Base-by-base conservation (phyloP, 2,329 filamentous ascomycete species). In the Westerdykella sp. region DNA sequence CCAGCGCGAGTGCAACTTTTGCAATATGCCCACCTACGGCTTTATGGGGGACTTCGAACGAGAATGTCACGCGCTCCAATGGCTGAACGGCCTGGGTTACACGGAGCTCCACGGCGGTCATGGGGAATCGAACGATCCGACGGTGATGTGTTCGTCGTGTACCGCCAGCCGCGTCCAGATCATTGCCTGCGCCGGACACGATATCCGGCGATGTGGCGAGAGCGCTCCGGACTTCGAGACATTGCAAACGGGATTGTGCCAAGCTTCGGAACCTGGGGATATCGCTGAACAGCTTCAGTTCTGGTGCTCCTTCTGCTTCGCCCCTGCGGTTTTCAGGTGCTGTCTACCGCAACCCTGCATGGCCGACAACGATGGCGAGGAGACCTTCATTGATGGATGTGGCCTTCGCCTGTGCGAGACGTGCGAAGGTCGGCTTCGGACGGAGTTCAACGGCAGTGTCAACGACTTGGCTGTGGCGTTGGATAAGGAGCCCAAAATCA, bases 31-130 rank as follows among this genome's bases (percentile, higher is more conserved):
- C 11, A 40, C 54, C 0, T 73, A 71, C 37, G 65, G 67, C 1
- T 57, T 74, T 7, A 42, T 68, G 1, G 71, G 72, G 1, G 54
- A 67, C 3, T 66, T 62, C 2, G 54, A 60, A 40, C 49, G 50
- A 14, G 48, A 60, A 25, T 14, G n/a, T 15, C 55, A 66, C 37
- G 61, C 70, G 2, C 55, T 68, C 4, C 49, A 60, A 13, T 66
- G 64, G 47, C 36, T 58, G 3, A 54, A 63, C 32, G 64, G 65
- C 1, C 52, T 57, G 14, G 69, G 64, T 4, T 68, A 63, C 37
- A 59, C 61, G 1, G 71, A 74, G 37, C 39, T 72, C 0, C 47
- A 37, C 1, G 63, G 60, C 15, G 71, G 70, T 2, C 66, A 73
- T 45, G 47, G 50, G 5, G 53, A 55, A 6, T 45, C 60, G 6